These are phyloP conservation scores for Scutellaria barbata DNA, from an alignment of 257 asterid species.

Conservation along the genomic window DNA sequence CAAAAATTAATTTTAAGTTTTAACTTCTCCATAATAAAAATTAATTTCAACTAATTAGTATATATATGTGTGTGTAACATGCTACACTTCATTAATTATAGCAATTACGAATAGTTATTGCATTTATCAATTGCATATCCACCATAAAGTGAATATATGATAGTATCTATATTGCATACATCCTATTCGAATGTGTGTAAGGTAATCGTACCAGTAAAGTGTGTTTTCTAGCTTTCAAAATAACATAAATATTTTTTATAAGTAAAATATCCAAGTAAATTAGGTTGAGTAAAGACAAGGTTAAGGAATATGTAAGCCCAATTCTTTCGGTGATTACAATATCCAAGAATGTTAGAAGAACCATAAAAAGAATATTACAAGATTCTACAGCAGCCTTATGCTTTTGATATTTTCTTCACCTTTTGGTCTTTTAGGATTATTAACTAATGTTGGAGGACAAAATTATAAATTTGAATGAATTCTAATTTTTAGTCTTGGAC, in stretches of 20 bases:
- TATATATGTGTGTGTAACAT: no score
- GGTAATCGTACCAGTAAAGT: not conserved
- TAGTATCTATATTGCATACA: no score
- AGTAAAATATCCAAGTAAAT: not conserved
- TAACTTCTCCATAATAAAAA: no score
- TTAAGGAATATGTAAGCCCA: constrained; percentile 32
- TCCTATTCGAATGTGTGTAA: not conserved
- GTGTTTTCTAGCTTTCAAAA: not conserved
- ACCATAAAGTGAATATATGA: no score
- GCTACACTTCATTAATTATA: not conserved
- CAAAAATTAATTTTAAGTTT: no score
- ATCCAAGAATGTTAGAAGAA: not conserved
- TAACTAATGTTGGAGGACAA: constrained; percentile 10
- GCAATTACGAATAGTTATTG: not conserved
- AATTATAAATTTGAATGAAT: not conserved
- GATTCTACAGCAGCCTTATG: constrained; percentile 35
- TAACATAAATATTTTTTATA: no score
- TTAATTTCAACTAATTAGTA: no score
- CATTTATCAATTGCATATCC: not conserved
- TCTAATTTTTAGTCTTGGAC: no score
- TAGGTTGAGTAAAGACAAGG: constrained; percentile 35
- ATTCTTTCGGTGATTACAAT: constrained; percentile 31
- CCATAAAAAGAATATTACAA: not conserved
- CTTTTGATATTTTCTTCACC: constrained; percentile 16
- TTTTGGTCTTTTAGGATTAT: constrained; percentile 25